phyloP scores from a whole-genome alignment of 805 yeast species.

The Yarrowia yakushimensis region DNA sequence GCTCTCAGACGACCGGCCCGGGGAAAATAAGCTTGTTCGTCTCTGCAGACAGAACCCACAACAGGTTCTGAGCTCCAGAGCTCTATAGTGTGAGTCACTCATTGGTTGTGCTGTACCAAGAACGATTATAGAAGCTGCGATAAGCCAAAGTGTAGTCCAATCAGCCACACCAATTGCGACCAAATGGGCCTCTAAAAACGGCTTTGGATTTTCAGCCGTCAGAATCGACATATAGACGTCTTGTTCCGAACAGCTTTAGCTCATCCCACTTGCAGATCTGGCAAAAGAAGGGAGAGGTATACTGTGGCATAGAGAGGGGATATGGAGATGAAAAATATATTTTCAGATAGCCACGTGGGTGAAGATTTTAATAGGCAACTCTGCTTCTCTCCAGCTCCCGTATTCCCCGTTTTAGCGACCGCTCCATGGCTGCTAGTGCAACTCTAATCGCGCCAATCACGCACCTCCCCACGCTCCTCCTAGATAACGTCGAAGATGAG shows the following conservation, averaged over 20 bases:
- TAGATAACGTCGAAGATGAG: neutral
- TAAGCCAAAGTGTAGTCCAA: too few relatives aligned
- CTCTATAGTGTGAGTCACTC: too few relatives aligned
- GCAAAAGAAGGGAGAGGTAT: too few relatives aligned
- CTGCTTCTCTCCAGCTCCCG: neutral
- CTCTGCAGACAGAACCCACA: neutral
- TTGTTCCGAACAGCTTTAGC: neutral
- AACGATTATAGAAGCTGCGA: too few relatives aligned
- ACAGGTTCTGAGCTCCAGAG: neutral
- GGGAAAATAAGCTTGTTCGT: neutral
- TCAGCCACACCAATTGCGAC: too few relatives aligned
- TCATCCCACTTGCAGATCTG: neutral
- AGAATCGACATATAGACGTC: too few relatives aligned
- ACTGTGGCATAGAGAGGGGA: too few relatives aligned
- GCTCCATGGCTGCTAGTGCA: neutral
- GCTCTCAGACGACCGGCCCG: slow-evolving; percentile 17
- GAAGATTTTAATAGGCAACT: neutral
- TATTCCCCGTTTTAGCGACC: neutral
- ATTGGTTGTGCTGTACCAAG: too few relatives aligned
- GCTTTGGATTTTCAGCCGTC: too few relatives aligned
- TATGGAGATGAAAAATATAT: neutral
- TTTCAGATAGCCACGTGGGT: too few relatives aligned
- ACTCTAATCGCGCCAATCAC: slow-evolving; percentile 4
- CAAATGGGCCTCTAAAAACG: too few relatives aligned
- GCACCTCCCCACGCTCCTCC: neutral